These are phyloP conservation scores for Naganishia albida DNA, from an alignment of 1,284 basidiomycete genomes.

Conservation along the genomic window DNA sequence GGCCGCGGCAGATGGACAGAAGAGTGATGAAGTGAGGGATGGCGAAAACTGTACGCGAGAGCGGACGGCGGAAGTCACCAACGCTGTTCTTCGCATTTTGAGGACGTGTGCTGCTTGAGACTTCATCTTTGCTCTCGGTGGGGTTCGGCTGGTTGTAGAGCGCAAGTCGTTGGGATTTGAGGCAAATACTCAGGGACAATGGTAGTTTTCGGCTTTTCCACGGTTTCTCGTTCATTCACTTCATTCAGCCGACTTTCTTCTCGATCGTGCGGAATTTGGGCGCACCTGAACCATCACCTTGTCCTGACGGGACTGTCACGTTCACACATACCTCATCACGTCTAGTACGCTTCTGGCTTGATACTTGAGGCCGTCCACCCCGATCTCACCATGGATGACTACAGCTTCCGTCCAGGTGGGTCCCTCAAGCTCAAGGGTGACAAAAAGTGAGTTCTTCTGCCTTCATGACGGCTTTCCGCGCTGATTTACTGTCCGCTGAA, in stretches of 20 bases:
- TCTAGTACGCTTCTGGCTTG: neutral
- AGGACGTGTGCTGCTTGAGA: conserved; percentile 25
- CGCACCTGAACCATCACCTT: conserved; percentile 4
- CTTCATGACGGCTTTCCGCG: neutral
- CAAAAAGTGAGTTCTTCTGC: conserved; percentile 28
- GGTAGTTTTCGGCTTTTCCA: neutral
- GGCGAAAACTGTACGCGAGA: conserved; percentile 5
- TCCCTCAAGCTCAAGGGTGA: conserved; percentile 34
- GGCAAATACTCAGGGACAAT: neutral
- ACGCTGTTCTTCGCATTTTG: conserved; percentile 10
- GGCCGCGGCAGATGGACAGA: conserved; percentile 12
- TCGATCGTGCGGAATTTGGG: neutral
- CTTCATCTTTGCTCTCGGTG: conserved; percentile 5
- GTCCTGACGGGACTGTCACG: too few species aligned
- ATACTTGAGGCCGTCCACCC: neutral
- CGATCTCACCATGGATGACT: conserved; percentile 18
- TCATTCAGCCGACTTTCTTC: conserved; percentile 23
- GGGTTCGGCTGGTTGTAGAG: too few species aligned
- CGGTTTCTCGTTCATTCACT: conserved; percentile 28
- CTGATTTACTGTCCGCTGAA: neutral
- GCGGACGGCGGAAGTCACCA: conserved; percentile 9
- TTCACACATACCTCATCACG: neutral
- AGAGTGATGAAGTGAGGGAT: conserved; percentile 1
- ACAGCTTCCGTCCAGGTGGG: conserved; percentile 34
- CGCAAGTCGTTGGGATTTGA: too few species aligned